Evolutionary conservation across 352 stramenopile species (phyloP).

Genomic region (Globisporangium cylindrosporum): DNA sequence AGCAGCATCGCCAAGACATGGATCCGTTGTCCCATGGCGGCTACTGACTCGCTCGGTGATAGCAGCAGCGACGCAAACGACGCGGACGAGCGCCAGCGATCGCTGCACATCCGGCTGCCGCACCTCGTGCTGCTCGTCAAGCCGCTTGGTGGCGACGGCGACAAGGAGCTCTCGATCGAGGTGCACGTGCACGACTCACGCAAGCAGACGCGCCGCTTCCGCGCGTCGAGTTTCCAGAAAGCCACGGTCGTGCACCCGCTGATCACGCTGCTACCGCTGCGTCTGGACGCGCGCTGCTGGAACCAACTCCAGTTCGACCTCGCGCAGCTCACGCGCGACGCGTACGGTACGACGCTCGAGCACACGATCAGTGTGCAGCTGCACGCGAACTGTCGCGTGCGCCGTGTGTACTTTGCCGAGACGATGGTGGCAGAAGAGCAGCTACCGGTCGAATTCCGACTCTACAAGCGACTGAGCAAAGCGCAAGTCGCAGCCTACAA

Average conservation of each 20-base stretch:
- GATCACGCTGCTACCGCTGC: slow-evolving; percentile 40
- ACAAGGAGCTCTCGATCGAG: slow-evolving; percentile 44
- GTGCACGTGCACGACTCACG: slow-evolving; percentile 37
- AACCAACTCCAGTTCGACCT: slow-evolving; percentile 65
- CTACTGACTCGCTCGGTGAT: not conserved
- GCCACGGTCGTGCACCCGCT: slow-evolving; percentile 35
- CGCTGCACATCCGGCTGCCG: slow-evolving; percentile 47
- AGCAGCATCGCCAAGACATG: slow-evolving; percentile 44
- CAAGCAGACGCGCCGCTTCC: slow-evolving; percentile 33
- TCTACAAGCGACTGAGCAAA: slow-evolving; percentile 46
- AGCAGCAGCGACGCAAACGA: not conserved
- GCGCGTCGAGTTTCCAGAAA: slow-evolving; percentile 48
- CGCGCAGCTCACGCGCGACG: slow-evolving; percentile 32
- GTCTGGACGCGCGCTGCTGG: slow-evolving; percentile 38
- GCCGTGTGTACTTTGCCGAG: slow-evolving; percentile 57
- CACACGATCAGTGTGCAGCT: slow-evolving; percentile 45
- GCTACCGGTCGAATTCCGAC: slow-evolving; percentile 48
- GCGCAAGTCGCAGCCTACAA: slow-evolving; percentile 23
- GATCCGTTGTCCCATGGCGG: slow-evolving; percentile 38
- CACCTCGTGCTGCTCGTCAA: slow-evolving; percentile 50
- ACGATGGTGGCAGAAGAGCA: slow-evolving; percentile 33
- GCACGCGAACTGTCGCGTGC: slow-evolving; percentile 55
- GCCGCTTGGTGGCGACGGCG: slow-evolving; percentile 18
- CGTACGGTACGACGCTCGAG: slow-evolving; percentile 42
- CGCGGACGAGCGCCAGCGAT: slow-evolving; percentile 9